Conservation (phyloP, 2,329 filamentous ascomycete genomes). For the Setomelanomma holmii region DNA sequence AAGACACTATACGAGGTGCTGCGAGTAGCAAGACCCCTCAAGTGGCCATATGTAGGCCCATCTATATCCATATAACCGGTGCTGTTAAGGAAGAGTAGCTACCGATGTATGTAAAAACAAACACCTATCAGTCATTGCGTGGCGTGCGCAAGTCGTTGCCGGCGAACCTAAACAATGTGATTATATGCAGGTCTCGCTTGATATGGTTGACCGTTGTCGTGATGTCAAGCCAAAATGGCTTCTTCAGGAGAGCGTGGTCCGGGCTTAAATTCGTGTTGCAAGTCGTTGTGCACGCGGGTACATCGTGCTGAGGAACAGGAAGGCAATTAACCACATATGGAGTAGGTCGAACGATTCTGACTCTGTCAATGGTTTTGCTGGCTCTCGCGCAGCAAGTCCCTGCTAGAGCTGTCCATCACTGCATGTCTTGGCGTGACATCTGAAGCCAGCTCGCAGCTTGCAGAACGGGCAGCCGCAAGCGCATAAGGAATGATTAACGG, state of each 20-base stretch:
- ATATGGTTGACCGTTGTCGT: conserved; percentile 11
- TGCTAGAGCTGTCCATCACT: conserved; percentile 26
- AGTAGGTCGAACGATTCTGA: conserved; percentile 26
- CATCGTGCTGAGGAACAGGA: conserved; percentile 22
- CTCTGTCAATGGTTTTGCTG: conserved; percentile 23
- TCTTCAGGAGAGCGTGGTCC: conserved; percentile 20
- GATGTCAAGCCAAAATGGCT: conserved; percentile 14
- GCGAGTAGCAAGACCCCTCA: conserved; percentile 5
- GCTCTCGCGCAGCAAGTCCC: conserved; percentile 23
- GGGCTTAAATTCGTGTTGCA: conserved; percentile 15
- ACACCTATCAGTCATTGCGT: conserved; percentile 12
- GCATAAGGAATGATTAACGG: background rate
- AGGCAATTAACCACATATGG: conserved; percentile 25
- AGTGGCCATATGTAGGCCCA: background rate
- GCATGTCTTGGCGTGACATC: conserved; percentile 40
- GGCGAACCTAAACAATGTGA: conserved; percentile 27
- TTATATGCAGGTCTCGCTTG: conserved; percentile 18
- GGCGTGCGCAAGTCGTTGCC: conserved; percentile 5
- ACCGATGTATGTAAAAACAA: conserved; percentile 5
- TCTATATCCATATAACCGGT: conserved; percentile 10
- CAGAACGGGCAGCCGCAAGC: conserved; percentile 19
- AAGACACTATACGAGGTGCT: conserved; percentile 4
- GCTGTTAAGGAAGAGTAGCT: conserved; percentile 6
- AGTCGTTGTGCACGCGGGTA: conserved; percentile 16
- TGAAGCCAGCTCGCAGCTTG: conserved; percentile 28